Percentiles rank a stretch among this genome's conserved stretches.
Evolutionary conservation across 306 rosid genomes (phyloP).

Genomic region (Castanopsis chinensis): DNA sequence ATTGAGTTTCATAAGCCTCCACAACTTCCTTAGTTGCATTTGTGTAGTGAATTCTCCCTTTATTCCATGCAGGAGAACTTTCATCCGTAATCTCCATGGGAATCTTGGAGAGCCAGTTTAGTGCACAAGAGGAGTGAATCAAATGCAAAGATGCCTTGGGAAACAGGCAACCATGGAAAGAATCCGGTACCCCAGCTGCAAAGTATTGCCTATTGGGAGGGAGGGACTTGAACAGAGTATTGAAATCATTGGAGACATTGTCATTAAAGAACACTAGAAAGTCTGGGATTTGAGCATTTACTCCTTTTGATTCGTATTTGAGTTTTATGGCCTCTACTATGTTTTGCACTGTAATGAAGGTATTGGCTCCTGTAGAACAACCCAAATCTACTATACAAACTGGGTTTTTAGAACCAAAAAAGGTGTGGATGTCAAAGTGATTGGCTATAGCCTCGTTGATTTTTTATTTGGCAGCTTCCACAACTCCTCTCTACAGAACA

Average conservation of each 20-base stretch:
- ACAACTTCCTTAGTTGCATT: slow-evolving; percentile 27
- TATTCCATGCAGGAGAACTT: slow-evolving; percentile 2
- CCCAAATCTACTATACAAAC: slow-evolving; percentile 34
- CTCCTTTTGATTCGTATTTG: slow-evolving; percentile 12
- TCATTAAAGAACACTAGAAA: slow-evolving; percentile 28
- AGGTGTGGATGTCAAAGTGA: neutral
- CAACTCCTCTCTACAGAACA: neutral
- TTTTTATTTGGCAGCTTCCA: no score
- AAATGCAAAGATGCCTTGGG: slow-evolving; percentile 15
- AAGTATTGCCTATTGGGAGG: no score
- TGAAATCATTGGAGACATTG: neutral
- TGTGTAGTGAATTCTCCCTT: slow-evolving; percentile 22
- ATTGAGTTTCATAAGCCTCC: slow-evolving; percentile 30
- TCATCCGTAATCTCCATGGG: slow-evolving; percentile 25
- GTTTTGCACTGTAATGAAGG: slow-evolving; percentile 20
- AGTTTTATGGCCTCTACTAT: neutral
- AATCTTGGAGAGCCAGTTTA: slow-evolving; percentile 22
- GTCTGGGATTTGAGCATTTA: neutral
- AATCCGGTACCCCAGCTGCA: no score
- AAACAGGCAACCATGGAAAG: slow-evolving; percentile 2
- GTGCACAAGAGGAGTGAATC: slow-evolving; percentile 23
- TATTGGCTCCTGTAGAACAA: slow-evolving; percentile 32
- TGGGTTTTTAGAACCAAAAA: neutral
- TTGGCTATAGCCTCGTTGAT: no score
- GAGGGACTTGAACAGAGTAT: no score